Base-by-base conservation (phyloP, 495 filamentous ascomycete species). In the Parachaetomium inaequale region DNA sequence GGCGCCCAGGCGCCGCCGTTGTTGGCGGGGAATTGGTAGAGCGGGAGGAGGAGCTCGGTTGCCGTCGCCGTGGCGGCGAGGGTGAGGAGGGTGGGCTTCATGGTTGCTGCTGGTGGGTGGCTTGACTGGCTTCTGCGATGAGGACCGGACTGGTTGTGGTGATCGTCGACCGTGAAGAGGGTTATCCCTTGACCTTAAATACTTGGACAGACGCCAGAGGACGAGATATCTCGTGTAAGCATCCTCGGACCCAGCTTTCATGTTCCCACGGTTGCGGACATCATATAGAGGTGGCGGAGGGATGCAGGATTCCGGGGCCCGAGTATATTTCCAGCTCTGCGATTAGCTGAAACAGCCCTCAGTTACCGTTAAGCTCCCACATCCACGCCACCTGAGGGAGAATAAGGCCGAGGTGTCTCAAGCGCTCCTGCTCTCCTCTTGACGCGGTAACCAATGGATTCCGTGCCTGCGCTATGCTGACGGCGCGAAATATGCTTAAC, bases 21-120 rank as follows among this genome's bases (percentile, higher is more conserved):
- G 52, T 38, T 17, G 19, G 49, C 31, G 2, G 82, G 82, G 67
- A 78, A 83, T 40, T 74, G 57, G 65, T 84, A 84, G 21, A 85
- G 70, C 3, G 82, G 81, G 25, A 82, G 66, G 31, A 84, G 62
- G 31, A 84, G 65, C 29, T 71, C 75, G 23, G 72, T 74, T 12
- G 73, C 69, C 3, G 52, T 14, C 11, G 55, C 38, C n/a, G 38
- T 26, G 34, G 62, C 55, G 36, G 40, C 31, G 28, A 59, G 28
- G 19, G 45, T 31, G 29, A 53, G 31, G 11, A 50, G 26, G 14
- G 34, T 32, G 34, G 21, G 29, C 15, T 26, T 59, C 62, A 63
- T 63, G n/a, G 7, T 50, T 29, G 11, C 17, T 53, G 28, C 14
- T 36, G 51, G 2, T 54, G 19, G 5, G 26, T 29, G 23, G 25